Percentiles rank a stretch among this genome's conserved stretches.
phyloP scores from a whole-genome alignment of 768 basidiomycete genomes.

The Agaricus bisporus region DNA sequence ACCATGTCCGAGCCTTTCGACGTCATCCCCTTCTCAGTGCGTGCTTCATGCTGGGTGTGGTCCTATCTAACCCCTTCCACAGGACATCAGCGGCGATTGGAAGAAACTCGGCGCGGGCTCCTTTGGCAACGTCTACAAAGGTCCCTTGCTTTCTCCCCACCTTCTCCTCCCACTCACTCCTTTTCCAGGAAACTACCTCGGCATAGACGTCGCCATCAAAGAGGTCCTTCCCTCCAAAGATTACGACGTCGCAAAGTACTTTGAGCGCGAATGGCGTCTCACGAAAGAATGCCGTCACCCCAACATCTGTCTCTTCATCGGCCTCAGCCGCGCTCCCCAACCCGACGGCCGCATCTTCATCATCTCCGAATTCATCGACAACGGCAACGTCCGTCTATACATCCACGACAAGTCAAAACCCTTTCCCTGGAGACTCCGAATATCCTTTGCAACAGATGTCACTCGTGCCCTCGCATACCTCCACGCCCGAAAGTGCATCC shows the following conservation, averaged over 20 bases:
- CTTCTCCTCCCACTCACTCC: background rate
- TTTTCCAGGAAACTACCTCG: constrained; percentile 76
- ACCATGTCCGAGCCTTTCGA: constrained; percentile 69
- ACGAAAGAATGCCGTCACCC: constrained; percentile 96
- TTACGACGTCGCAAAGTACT: constrained; percentile 96
- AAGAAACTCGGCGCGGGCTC: constrained; percentile 89
- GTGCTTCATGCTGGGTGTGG: constrained; percentile 16
- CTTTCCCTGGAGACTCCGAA: constrained; percentile 88
- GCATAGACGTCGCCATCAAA: constrained; percentile 94
- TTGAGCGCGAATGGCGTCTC: constrained; percentile 96
- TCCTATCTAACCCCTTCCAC: constrained; percentile 8
- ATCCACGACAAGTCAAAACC: constrained; percentile 80
- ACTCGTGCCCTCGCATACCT: constrained; percentile 95
- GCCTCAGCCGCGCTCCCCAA: constrained; percentile 73
- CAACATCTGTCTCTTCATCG: constrained; percentile 90
- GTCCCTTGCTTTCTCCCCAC: constrained; percentile 23
- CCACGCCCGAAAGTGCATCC: constrained; percentile 87
- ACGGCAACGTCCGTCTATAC: constrained; percentile 85
- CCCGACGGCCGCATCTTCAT: constrained; percentile 88
- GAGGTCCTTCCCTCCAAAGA: constrained; percentile 89
- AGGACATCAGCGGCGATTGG: constrained; percentile 89
- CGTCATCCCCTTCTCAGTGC: constrained; percentile 80
- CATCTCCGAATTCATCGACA: constrained; percentile 91
- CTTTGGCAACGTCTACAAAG: constrained; percentile 91
- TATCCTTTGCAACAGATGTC: constrained; percentile 95